Percentiles rank a stretch among this genome's conserved stretches.
These are phyloP conservation scores for Termitomyces bulborhizus DNA, from an alignment of 768 basidiomycete species.

Conservation along the genomic window DNA sequence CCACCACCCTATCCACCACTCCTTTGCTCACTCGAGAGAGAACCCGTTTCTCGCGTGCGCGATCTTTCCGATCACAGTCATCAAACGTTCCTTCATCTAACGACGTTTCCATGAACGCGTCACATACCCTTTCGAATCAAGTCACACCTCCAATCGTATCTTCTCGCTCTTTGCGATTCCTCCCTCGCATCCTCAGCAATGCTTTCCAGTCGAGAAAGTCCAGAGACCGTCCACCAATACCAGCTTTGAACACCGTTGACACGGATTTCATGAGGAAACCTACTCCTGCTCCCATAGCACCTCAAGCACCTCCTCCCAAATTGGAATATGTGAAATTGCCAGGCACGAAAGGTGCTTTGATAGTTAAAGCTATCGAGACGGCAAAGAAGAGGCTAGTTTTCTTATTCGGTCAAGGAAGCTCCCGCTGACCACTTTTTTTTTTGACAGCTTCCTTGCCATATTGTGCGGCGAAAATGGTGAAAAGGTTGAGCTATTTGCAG, in stretches of 20 bases:
- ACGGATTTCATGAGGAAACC: slow-evolving; percentile 31
- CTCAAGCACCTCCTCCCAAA: slow-evolving; percentile 70
- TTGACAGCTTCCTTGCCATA: slow-evolving; percentile 78
- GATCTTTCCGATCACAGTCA: slow-evolving; percentile 32
- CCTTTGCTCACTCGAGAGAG: slow-evolving; percentile 6
- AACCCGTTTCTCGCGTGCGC: slow-evolving; percentile 29
- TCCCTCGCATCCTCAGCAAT: slow-evolving; percentile 65
- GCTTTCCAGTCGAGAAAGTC: slow-evolving; percentile 55
- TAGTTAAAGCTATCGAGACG: slow-evolving; percentile 87
- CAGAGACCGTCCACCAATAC: slow-evolving; percentile 43
- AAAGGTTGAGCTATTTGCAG: slow-evolving; percentile 91
- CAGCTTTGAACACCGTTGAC: slow-evolving; percentile 31
- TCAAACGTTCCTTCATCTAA: slow-evolving; percentile 22
- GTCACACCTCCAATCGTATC: slow-evolving; percentile 21
- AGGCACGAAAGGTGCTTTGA: slow-evolving; percentile 78
- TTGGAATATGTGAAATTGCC: slow-evolving; percentile 91
- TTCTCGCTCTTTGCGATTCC: slow-evolving; percentile 53
- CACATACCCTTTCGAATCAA: slow-evolving; percentile 19
- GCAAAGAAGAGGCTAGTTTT: slow-evolving; percentile 70
- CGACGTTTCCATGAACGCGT: slow-evolving; percentile 15
- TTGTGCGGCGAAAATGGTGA: slow-evolving; percentile 90
- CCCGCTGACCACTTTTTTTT: neutral
- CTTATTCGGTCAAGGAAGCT: neutral
- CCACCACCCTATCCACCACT: slow-evolving; percentile 12
- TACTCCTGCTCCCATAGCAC: slow-evolving; percentile 25